Evolutionary conservation across 805 yeast genomes (phyloP), one percentile per base, ranked within the genome.

Genomic region (Kazachstania taianensis): DNA sequence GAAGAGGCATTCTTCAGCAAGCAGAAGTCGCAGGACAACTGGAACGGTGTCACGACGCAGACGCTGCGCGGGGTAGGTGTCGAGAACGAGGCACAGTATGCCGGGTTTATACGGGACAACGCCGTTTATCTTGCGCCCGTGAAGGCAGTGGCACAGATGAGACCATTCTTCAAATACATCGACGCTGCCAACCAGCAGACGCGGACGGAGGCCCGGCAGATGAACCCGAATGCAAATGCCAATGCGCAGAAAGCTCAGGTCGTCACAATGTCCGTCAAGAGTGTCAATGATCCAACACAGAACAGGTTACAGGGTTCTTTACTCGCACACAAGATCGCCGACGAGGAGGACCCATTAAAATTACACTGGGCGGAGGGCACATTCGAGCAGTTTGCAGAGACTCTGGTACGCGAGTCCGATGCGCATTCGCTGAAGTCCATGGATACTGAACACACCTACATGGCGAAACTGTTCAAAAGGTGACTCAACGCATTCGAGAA

Each of bases 101-200:
- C 65, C 8, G 73, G 70, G 0, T 57, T 61, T 31, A 56, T 70
- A 27, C 48, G 55, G 26, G 61, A 70, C 20, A 71, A 69, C 13
- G 75, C 69, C 46, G 49, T 85, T 6, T 74, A 81, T 33, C 55
- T 89, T 41, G 58, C 73, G 1, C 82, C 89, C 1, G 65, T 87
- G 2, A 70, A 73, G 24, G 67, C 75, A 15, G 73, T 81, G 0
- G 73, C 80, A 0, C 96, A 89, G 56, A 56, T 92, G 41, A 70
- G 95, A 45, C 92, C 96, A 2, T 71, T 72, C 47, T 84, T 92
- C 61, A 72, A 70, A 44, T 83, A 87, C 52, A 74, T 86, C 29
- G 94, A 86, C 53, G 75, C 69, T 28, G 61, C 67, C 37, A 52
- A 59, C 41, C 73, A 67, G 39, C 63, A 63, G 38, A 67, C 61